Evolutionary conservation across 495 filamentous ascomycete genomes (phyloP).

Genomic region (Immersiella caudata): DNA sequence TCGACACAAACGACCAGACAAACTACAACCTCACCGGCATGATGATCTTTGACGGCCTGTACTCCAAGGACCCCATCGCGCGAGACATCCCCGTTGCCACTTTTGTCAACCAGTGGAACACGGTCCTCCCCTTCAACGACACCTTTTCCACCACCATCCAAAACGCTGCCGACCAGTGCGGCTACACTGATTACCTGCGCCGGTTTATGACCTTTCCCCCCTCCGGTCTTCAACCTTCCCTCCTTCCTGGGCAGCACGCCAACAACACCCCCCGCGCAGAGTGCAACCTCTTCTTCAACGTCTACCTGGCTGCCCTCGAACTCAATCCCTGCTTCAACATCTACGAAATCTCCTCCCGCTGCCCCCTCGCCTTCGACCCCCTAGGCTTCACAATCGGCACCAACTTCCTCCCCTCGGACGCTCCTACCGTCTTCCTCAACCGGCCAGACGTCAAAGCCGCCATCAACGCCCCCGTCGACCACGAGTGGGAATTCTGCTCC

Average conservation of each 20-base stretch:
- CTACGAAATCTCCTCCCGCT: conserved; percentile 75
- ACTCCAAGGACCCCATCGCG: conserved; percentile 54
- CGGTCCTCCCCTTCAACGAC: conserved; percentile 67
- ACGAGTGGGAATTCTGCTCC: conserved; percentile 62
- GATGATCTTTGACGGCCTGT: conserved; percentile 69
- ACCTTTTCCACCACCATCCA: conserved; percentile 64
- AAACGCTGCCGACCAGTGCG: conserved; percentile 58
- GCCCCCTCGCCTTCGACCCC: conserved; percentile 71
- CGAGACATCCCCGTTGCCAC: conserved; percentile 60
- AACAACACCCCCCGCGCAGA: conserved; percentile 31
- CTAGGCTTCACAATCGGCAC: conserved; percentile 62
- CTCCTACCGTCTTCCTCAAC: conserved; percentile 41
- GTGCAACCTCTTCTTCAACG: conserved; percentile 53
- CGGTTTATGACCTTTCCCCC: conserved; percentile 71
- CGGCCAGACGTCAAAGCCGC: conserved; percentile 72
- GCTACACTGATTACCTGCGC: conserved; percentile 66
- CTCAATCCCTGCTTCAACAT: conserved; percentile 83
- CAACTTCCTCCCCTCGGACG: conserved; percentile 55
- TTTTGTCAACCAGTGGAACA: conserved; percentile 64
- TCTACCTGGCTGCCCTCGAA: conserved; percentile 55
- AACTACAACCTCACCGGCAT: conserved; percentile 71
- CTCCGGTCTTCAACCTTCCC: conserved; percentile 37
- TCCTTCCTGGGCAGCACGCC: conserved; percentile 29
- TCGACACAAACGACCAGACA: conserved; percentile 65
- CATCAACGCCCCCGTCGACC: conserved; percentile 66